Conservation (phyloP, 192 early-diverging fungal species). For the Mortierella antarctica region DNA sequence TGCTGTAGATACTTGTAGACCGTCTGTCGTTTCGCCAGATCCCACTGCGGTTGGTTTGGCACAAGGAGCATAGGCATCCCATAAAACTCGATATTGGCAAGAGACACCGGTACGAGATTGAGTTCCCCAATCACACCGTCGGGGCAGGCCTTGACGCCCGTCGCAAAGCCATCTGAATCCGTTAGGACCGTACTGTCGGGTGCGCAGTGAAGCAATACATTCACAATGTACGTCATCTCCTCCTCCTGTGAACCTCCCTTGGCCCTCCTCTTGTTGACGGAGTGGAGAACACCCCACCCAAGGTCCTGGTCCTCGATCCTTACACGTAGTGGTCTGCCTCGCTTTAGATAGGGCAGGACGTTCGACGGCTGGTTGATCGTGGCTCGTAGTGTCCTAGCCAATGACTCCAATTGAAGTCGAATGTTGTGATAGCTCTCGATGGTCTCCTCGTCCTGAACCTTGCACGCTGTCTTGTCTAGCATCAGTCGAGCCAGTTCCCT, state of each 20-base stretch:
- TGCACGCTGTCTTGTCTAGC: constrained; percentile 58
- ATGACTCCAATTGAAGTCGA: constrained; percentile 73
- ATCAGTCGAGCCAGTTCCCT: constrained; percentile 68
- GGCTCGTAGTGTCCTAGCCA: constrained; percentile 71
- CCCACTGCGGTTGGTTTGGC: constrained; percentile 73
- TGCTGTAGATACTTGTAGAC: constrained; percentile 75
- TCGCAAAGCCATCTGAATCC: constrained; percentile 57
- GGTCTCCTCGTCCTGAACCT: constrained; percentile 75
- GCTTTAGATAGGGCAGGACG: constrained; percentile 84
- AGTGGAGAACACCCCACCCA: constrained; percentile 90
- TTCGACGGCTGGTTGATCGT: constrained; percentile 87
- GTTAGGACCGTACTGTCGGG: constrained; percentile 63
- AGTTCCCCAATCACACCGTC: constrained; percentile 60
- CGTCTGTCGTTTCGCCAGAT: constrained; percentile 61
- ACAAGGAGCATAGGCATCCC: constrained; percentile 80
- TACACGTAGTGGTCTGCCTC: constrained; percentile 82
- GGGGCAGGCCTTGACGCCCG: constrained; percentile 65
- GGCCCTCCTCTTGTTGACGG: constrained; percentile 43
- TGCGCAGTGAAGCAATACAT: constrained; percentile 87
- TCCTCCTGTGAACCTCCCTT: constrained; percentile 16
- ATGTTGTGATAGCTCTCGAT: constrained; percentile 83
- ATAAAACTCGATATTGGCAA: constrained; percentile 77
- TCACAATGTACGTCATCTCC: constrained; percentile 79
- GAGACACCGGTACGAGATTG: constrained; percentile 78
- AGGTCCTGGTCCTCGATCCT: constrained; percentile 75